Percentiles rank a stretch among this genome's conserved stretches.
Evolutionary conservation across 495 filamentous ascomycete genomes (phyloP).

Genomic region (Apodospora peruviana): DNA sequence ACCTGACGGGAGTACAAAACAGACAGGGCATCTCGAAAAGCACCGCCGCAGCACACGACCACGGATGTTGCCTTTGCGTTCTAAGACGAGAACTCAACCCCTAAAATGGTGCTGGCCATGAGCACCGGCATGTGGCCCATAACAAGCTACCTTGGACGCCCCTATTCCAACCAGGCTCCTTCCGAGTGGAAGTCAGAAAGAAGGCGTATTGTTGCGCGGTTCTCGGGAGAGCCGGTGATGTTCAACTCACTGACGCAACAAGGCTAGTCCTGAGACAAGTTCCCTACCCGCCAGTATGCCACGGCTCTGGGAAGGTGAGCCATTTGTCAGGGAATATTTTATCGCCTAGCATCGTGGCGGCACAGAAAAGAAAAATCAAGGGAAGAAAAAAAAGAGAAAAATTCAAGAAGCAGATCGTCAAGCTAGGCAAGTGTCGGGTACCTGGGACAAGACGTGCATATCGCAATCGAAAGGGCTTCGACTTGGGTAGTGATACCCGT

Average conservation of each 20-base stretch:
- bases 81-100: not conserved
- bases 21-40: slow-evolving; percentile 5
- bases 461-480: slow-evolving; percentile 5
- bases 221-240: too few relatives aligned
- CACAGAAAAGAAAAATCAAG: not conserved
- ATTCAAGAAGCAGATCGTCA: not conserved
- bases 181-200: too few relatives aligned
- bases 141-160: not conserved
- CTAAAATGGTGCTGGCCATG: not conserved
- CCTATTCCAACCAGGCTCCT: not conserved
- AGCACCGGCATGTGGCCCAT: not conserved
- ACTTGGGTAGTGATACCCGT: not conserved
- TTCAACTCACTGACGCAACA: too few relatives aligned
- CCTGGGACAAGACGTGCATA: slow-evolving; percentile 8
- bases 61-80: slow-evolving; percentile 9
- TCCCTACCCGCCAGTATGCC: too few relatives aligned
- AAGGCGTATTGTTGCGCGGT: slow-evolving; percentile 12
- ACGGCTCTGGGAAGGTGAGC: too few relatives aligned
- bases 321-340: too few relatives aligned
- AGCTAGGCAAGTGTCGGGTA: slow-evolving; percentile 6
- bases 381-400: not conserved
- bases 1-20: not conserved
- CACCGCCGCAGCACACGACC: slow-evolving; percentile 10
- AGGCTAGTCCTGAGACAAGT: too few relatives aligned
- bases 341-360: slow-evolving; percentile 10